A percentile compares a stretch with the other conserved stretches of the same genome.
Conservation (phyloP, 139 green algal genomes). For the Ettlia oleoabundans region DNA sequence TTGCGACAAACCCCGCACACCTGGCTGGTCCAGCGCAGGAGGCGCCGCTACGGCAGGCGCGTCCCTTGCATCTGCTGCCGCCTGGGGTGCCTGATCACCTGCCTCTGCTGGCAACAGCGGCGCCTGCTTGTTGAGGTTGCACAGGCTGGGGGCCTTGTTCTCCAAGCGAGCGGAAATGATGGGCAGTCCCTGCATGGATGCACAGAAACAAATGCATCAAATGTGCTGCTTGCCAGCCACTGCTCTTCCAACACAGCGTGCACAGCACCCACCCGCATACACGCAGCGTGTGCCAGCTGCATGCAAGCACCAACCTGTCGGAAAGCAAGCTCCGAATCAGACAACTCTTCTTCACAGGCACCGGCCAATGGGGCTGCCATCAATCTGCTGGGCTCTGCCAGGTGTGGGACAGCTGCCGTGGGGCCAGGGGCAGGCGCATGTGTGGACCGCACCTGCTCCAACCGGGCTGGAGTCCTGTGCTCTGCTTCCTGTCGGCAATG, state of each 20-base stretch:
- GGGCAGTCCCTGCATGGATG: background rate
- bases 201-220: background rate
- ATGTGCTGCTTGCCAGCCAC: background rate
- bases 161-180: background rate
- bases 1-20: too few species aligned
- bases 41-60: too few species aligned
- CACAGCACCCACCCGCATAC: background rate
- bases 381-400: background rate
- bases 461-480: too few species aligned
- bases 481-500: background rate
- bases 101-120: background rate
- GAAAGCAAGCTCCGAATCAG: slow-evolving; percentile 2
- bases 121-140: background rate
- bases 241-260: background rate
- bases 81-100: background rate
- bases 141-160: slow-evolving; percentile 17
- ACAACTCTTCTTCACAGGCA: background rate
- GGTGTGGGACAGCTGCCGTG: too few species aligned
- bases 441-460: too few species aligned
- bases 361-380: too few species aligned
- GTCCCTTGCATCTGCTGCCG: background rate
- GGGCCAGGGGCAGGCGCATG: too few species aligned
- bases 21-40: too few species aligned
- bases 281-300: background rate
- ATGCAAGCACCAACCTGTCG: background rate